These are phyloP conservation scores for Omphalea diandra DNA, from an alignment of 441 rosid genomes.

Conservation along the genomic window DNA sequence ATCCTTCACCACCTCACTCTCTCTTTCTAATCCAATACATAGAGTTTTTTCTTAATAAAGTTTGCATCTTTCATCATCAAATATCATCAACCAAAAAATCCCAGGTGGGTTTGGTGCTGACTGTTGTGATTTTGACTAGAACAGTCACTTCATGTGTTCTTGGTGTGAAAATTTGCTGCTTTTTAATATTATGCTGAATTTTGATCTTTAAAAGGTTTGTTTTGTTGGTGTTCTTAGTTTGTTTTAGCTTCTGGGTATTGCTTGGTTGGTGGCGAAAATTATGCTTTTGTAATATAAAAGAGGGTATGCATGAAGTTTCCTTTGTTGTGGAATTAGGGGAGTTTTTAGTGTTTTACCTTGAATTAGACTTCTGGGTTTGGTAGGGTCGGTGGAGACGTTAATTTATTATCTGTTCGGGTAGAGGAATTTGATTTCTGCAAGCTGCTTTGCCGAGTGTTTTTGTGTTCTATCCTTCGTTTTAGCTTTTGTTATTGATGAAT, in stretches of 20 bases:
- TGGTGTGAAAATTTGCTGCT: conserved; percentile 5
- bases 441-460: not conserved
- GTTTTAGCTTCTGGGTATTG: conserved; percentile 25
- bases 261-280: conserved; percentile 3
- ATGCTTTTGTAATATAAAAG: not conserved
- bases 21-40: conserved; percentile 12
- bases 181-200: conserved; percentile 7
- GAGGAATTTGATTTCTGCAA: conserved; percentile 7
- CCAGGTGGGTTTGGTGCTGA: conserved; percentile 31
- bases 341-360: conserved; percentile 17
- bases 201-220: conserved; percentile 13
- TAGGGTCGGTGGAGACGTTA: conserved; percentile 2
- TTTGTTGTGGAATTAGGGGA: conserved; percentile 17
- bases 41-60: not conserved
- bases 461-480: not conserved
- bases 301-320: not conserved
- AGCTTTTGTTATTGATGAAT: conserved; percentile 9
- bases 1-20: conserved; percentile 20
- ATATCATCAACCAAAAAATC: conserved; percentile 5
- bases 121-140: conserved; percentile 21
- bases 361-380: conserved; percentile 18
- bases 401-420: conserved; percentile 1
- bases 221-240: conserved; percentile 22
- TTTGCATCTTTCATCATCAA: conserved; percentile 19
- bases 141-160: not conserved